Evolutionary conservation across 768 basidiomycete genomes (phyloP).

Genomic region (Leccinum arenicola): DNA sequence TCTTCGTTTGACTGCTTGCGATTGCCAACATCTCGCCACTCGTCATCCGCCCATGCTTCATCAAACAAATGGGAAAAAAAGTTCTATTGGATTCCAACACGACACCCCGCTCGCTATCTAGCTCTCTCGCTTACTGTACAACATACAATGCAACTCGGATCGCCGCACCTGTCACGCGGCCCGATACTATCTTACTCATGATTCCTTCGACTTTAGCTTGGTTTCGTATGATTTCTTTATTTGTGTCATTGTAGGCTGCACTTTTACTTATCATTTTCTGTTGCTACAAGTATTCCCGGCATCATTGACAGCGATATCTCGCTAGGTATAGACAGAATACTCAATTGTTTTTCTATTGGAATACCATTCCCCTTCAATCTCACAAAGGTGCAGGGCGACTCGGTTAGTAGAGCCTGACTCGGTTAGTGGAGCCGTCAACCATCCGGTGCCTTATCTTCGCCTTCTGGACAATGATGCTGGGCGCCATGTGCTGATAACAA

Average conservation of each 20-base stretch:
- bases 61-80: conserved; percentile 8
- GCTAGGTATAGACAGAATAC: conserved; percentile 24
- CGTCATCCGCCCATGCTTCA: conserved; percentile 2
- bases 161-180: conserved; percentile 11
- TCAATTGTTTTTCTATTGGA: conserved; percentile 16
- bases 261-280: conserved; percentile 29
- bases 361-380: neutral
- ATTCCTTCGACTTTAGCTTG: conserved; percentile 14
- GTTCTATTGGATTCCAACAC: conserved; percentile 8
- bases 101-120: conserved; percentile 12
- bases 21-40: neutral
- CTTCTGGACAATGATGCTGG: too few species aligned
- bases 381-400: neutral
- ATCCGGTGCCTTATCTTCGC: neutral
- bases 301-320: conserved; percentile 28
- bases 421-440: neutral
- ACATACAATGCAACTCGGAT: conserved; percentile 23
- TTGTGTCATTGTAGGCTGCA: conserved; percentile 24
- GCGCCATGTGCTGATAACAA: neutral
- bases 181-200: conserved; percentile 18
- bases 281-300: conserved; percentile 32
- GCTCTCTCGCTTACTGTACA: conserved; percentile 24
- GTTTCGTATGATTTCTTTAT: conserved; percentile 26
- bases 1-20: neutral
- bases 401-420: neutral